Evolutionary conservation across 768 basidiomycete species (phyloP).

Genomic region (Crucibulum laeve): DNA sequence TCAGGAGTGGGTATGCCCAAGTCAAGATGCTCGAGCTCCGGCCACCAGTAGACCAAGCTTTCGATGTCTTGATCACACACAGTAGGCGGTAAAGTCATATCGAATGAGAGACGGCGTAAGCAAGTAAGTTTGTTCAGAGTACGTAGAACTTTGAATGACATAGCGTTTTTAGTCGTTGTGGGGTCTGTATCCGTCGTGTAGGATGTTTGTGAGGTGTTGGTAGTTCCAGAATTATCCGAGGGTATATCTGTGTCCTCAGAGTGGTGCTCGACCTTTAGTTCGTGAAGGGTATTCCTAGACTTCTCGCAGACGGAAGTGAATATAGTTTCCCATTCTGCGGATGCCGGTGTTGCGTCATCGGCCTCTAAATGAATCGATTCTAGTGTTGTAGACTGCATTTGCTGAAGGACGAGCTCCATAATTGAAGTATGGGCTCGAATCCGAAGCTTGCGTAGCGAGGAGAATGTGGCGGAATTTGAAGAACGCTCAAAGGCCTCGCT

Average conservation of each 20-base stretch:
- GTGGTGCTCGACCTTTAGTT: slow-evolving; percentile 39
- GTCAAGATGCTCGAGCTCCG: slow-evolving; percentile 35
- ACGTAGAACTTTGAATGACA: slow-evolving; percentile 28
- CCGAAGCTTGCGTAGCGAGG: slow-evolving; percentile 30
- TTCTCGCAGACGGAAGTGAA: slow-evolving; percentile 25
- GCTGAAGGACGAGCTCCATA: slow-evolving; percentile 27
- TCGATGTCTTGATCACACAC: slow-evolving; percentile 33
- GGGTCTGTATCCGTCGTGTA: slow-evolving; percentile 4
- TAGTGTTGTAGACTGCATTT: slow-evolving; percentile 26
- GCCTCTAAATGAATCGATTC: slow-evolving; percentile 33
- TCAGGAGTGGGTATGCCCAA: slow-evolving; percentile 25
- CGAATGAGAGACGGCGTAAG: slow-evolving; percentile 31
- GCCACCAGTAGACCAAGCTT: slow-evolving; percentile 40
- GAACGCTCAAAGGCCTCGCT: slow-evolving; percentile 7
- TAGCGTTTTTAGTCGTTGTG: slow-evolving; percentile 10
- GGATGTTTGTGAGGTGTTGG: slow-evolving; percentile 10
- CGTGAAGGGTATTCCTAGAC: slow-evolving; percentile 23
- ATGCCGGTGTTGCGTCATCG: slow-evolving; percentile 17
- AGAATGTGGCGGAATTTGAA: slow-evolving; percentile 21
- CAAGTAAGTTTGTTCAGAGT: slow-evolving; percentile 25
- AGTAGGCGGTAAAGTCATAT: slow-evolving; percentile 33
- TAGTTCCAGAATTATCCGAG: slow-evolving; percentile 7
- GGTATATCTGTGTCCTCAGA: slow-evolving; percentile 29
- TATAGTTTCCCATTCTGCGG: slow-evolving; percentile 28
- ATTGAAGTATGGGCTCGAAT: slow-evolving; percentile 32